Base-by-base conservation (phyloP, 108 stramenopile species). In the Cyclotella choctawhatcheeana region DNA sequence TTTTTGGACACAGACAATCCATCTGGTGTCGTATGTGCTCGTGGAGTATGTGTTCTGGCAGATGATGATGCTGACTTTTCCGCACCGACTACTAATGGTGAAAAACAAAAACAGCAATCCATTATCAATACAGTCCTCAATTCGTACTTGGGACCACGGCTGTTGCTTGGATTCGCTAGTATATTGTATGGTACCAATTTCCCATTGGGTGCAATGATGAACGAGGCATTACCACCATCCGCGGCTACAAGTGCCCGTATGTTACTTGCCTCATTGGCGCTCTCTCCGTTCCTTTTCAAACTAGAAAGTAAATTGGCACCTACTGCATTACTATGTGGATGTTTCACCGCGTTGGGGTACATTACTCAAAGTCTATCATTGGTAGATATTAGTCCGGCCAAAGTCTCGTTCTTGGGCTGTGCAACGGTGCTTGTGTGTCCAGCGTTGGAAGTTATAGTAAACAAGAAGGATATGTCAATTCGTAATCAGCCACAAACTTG, bases 151-250 rank as follows among this genome's bases (percentile, higher is more conserved):
- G 77, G 77, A 16, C 76, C 82, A 0, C 37, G 77, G 2, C 16
- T 54, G 13, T 21, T 79, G 24, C 73, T 83, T 12, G 77, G 67
- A 17, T 35, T 67, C 13, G 77, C 69, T 16, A 65, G 77, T 13
- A 64, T 84, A 8, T 67, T 84, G 4, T 84, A 84, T 58, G 83
- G 56, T 2, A 84, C 83, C 17, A 84, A 84, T 43, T 84, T 84
- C 44, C 61, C 83, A 3, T 50, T 84, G 2, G 83, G 83, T 1
- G 63, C 69, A 3, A 50, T 84, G 2, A 84, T 84, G 83, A 79
- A 79, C 40, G 79, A 84, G 34, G 50, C 53, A 55, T 55, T 84
- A 13, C 83, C 83, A 22, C 74, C 83, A 3, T 52, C 56, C 0
- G 77, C 78, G 21, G 77, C 75, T 29, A 84, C 83, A 2, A 80